phyloP scores from a whole-genome alignment of 2,329 filamentous ascomycete species.

The Leptographium procerum region DNA sequence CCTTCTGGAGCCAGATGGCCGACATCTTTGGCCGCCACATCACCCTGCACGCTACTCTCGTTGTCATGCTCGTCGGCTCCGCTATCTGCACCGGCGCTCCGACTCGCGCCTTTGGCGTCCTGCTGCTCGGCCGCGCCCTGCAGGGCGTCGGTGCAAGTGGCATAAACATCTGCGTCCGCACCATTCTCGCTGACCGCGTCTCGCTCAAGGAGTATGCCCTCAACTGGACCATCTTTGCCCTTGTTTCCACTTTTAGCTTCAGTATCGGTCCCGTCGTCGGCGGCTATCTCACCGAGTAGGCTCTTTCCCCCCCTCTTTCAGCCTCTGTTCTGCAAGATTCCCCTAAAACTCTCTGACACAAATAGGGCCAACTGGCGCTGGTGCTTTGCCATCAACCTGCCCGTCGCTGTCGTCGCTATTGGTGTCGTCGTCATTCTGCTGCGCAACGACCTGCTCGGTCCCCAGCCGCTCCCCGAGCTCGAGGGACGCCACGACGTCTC shows the following conservation, averaged over 20 bases:
- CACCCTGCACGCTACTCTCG: constrained; percentile 43
- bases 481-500: constrained; percentile 5
- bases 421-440: constrained; percentile 44
- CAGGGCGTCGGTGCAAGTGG: constrained; percentile 53
- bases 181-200: constrained; percentile 55
- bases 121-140: constrained; percentile 51
- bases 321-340: neutral
- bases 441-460: constrained; percentile 45
- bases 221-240: constrained; percentile 50
- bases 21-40: constrained; percentile 54
- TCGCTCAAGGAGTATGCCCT: constrained; percentile 48
- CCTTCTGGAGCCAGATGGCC: constrained; percentile 51
- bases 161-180: constrained; percentile 46
- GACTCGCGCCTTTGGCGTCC: constrained; percentile 40
- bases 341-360: too few species aligned
- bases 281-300: constrained; percentile 40
- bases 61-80: constrained; percentile 48
- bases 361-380: constrained; percentile 51
- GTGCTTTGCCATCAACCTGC: constrained; percentile 55
- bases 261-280: constrained; percentile 51
- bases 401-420: constrained; percentile 39
- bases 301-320: neutral
- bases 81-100: constrained; percentile 49
- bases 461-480: constrained; percentile 30
- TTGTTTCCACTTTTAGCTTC: constrained; percentile 49